phyloP scores from a whole-genome alignment of 1,284 basidiomycete genomes.

The Tylopilus sp. region DNA sequence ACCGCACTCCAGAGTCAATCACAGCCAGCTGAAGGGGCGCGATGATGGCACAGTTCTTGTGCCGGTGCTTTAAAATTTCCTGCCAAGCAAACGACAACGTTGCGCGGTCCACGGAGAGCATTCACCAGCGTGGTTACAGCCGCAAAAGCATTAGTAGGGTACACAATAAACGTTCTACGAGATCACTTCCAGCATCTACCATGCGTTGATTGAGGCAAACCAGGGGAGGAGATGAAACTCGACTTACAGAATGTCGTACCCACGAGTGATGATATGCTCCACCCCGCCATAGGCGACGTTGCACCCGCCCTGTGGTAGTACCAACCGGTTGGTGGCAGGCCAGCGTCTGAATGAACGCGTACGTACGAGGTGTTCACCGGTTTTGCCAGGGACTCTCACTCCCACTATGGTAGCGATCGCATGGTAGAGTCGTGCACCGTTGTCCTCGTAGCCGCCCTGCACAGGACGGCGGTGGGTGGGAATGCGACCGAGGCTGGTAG shows the following conservation, averaged over 20 bases:
- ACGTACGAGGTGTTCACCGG: constrained; percentile 62
- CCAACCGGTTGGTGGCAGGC: constrained; percentile 23
- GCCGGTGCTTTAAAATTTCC: constrained; percentile 9
- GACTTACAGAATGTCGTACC: constrained; percentile 59
- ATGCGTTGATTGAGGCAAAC: background rate
- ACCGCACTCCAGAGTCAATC: constrained; percentile 32
- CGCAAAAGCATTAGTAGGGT: background rate
- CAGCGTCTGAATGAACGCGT: constrained; percentile 8
- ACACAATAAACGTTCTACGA: background rate
- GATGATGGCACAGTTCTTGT: constrained; percentile 15
- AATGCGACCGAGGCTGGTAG: constrained; percentile 52
- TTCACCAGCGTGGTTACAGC: background rate
- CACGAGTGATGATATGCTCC: constrained; percentile 44
- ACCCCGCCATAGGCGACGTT: constrained; percentile 39
- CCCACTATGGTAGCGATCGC: constrained; percentile 47
- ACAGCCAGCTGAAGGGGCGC: constrained; percentile 33
- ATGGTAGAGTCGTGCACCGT: constrained; percentile 49
- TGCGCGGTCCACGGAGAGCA: too few relatives aligned
- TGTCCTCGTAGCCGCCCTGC: constrained; percentile 50
- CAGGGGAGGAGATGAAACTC: background rate
- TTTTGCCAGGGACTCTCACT: constrained; percentile 66
- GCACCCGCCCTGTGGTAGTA: constrained; percentile 38
- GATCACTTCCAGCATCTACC: constrained; percentile 28
- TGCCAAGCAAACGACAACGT: background rate
- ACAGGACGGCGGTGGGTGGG: constrained; percentile 51